Percentiles rank a stretch among this genome's conserved stretches.
phyloP scores from a whole-genome alignment of 768 basidiomycete genomes.

The Mrakia blollopis region DNA sequence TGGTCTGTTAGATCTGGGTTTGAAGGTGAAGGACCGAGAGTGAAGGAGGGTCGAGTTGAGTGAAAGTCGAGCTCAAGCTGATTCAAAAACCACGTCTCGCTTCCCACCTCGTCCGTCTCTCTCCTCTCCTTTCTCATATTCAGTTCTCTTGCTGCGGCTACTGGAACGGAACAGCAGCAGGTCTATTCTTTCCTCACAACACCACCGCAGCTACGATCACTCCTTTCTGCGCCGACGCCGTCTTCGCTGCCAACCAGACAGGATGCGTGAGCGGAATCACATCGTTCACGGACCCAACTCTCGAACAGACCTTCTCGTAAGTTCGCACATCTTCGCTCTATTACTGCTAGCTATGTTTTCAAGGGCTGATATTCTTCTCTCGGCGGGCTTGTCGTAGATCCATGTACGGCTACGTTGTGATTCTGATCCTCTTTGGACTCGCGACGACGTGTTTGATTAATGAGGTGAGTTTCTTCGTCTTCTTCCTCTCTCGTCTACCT shows the following conservation, averaged over 20 bases:
- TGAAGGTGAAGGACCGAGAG: background rate
- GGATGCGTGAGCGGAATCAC: constrained; percentile 41
- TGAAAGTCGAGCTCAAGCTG: background rate
- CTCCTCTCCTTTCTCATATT: background rate
- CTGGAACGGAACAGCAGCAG: constrained; percentile 55
- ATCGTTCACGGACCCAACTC: constrained; percentile 59
- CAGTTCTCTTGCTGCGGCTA: constrained; percentile 84
- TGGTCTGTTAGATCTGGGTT: background rate
- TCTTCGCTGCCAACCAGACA: constrained; percentile 49
- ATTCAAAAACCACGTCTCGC: too few species aligned
- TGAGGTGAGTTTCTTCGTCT: constrained; percentile 56
- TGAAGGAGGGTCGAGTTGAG: background rate
- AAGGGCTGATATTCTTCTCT: background rate
- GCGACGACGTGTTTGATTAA: constrained; percentile 82
- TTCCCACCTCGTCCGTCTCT: too few species aligned
- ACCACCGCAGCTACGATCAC: constrained; percentile 21
- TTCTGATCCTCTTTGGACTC: constrained; percentile 68
- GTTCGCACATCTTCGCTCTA: constrained; percentile 40
- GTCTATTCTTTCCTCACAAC: constrained; percentile 45
- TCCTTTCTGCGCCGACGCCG: constrained; percentile 67
- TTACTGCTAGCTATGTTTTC: background rate
- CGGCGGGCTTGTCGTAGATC: constrained; percentile 25
- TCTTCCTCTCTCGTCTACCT: background rate
- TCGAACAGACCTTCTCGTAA: constrained; percentile 81
- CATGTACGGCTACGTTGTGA: constrained; percentile 77